Base-by-base conservation (phyloP, 306 rosid species). In the Vigna nakashimae region DNA sequence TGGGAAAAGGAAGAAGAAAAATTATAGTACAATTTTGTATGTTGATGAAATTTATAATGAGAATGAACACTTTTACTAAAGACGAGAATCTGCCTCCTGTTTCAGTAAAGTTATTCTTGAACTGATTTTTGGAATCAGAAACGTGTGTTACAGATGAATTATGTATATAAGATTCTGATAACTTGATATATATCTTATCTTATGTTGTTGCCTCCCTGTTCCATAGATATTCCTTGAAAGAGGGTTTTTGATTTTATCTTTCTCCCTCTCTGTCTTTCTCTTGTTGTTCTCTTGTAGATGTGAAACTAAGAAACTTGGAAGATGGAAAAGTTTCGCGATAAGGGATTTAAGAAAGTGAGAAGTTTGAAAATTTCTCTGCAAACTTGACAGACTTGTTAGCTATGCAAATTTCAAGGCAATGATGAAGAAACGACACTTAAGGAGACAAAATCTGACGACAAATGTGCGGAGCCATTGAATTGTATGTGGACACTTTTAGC, bases 11-110 rank as follows among this genome's bases (percentile, higher is more conserved):
- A 38, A 50, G 3, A 42, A 60, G 13, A 58, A 30, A 56, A 18
- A 57, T 75, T 45, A 66, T n/a, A 45, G 78, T 75, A 34, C 75
- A 78, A 62, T 84, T 86, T 86, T 82, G 74, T 84, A 73, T 71
- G 36, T 82, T 79, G 76, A 77, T 80, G 66, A 78, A 72, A 77
- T 76, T 71, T 68, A 55, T 64, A 76, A 32, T 38, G 70, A 59
- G 75, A 77, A 84, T 82, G 59, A 79, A 72, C 40, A 70, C 69
- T 60, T 71, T 36, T 70, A 28, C 34, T 45, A 16, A 50, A 67
- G 46, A 53, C 46, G 59, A 82, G 81, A 84, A 77, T 74, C 73
- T 76, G 57, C 77, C 55, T 82, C 70, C 69, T 71, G 20, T 79
- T 79, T 81, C 53, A 71, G 78, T 68, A 17, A 59, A 58, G 46